These are phyloP conservation scores for Astrothelium subdiscretum DNA, from an alignment of 495 filamentous ascomycete genomes.

Conservation along the genomic window DNA sequence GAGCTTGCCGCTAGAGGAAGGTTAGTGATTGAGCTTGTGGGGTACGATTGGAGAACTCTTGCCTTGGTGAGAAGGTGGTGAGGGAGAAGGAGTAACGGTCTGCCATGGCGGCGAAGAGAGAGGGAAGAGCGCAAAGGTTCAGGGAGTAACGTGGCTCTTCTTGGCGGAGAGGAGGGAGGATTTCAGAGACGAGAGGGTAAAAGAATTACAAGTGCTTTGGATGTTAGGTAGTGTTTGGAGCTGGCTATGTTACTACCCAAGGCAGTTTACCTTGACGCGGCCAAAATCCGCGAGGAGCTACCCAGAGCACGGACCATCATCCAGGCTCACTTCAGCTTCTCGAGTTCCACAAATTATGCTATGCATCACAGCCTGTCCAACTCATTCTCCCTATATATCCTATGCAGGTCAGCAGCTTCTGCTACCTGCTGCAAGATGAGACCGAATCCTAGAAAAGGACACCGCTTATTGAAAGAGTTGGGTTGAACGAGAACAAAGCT, in stretches of 20 bases:
- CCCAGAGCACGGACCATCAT: neutral
- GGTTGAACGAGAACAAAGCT: neutral
- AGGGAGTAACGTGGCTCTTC: too few species aligned
- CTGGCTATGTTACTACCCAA: too few species aligned
- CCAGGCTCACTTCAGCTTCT: neutral
- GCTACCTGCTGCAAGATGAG: neutral
- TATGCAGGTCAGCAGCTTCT: neutral
- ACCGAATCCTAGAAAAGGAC: neutral
- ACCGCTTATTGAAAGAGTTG: neutral
- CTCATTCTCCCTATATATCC: neutral
- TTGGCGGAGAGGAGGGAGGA: neutral
- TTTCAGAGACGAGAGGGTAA: neutral
- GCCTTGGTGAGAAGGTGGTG: conserved; percentile 99
- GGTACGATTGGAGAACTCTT: conserved; percentile 24
- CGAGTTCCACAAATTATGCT: neutral
- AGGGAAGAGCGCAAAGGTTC: neutral
- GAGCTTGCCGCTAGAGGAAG: conserved; percentile 70
- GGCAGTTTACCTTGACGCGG: neutral
- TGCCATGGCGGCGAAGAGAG: conserved; percentile 52
- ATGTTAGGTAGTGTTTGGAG: neutral
- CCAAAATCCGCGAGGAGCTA: neutral
- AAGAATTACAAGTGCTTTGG: neutral
- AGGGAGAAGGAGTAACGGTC: conserved; percentile 99
- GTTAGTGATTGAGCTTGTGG: conserved; percentile 31
- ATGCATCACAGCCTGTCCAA: neutral